A percentile compares a stretch with the other conserved stretches of the same genome.
These are phyloP conservation scores for Monotropa hypopitys DNA, from an alignment of 179 eudicot species.

Conservation along the genomic window DNA sequence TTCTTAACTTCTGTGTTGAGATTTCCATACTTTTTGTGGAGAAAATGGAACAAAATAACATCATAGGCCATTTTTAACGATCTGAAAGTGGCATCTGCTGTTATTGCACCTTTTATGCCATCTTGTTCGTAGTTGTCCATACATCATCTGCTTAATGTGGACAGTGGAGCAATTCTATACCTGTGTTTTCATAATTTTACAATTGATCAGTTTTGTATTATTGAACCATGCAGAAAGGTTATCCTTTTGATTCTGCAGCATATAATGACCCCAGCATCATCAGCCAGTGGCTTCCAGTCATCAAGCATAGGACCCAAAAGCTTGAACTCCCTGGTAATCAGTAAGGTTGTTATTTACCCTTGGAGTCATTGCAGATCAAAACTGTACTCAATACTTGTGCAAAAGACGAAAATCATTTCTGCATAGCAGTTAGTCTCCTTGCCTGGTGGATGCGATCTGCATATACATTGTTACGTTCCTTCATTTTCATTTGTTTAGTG, in stretches of 20 bases:
- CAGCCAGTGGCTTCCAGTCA: constrained; percentile 61
- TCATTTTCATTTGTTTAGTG: neutral
- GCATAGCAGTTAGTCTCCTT: constrained; percentile 1
- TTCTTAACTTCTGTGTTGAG: neutral
- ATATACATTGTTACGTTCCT: neutral
- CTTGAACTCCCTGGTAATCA: constrained; percentile 36
- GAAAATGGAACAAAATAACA: neutral
- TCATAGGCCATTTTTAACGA: neutral
- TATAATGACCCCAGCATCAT: constrained; percentile 75
- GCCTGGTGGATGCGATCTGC: neutral
- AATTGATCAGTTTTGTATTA: neutral
- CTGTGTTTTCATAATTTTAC: neutral
- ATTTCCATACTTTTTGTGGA: neutral
- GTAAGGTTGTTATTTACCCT: constrained; percentile 26
- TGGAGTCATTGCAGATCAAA: neutral
- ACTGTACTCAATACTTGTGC: neutral
- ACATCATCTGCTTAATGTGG: neutral
- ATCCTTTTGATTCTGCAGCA: constrained; percentile 61
- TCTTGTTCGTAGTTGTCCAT: neutral
- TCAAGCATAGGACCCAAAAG: constrained; percentile 67
- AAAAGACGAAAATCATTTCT: neutral
- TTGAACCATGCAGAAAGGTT: constrained; percentile 46
- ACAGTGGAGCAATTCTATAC: neutral
- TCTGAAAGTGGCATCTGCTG: neutral
- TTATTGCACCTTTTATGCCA: neutral